phyloP scores from a whole-genome alignment of 495 filamentous ascomycete genomes.

The Talaromyces borbonicus region DNA sequence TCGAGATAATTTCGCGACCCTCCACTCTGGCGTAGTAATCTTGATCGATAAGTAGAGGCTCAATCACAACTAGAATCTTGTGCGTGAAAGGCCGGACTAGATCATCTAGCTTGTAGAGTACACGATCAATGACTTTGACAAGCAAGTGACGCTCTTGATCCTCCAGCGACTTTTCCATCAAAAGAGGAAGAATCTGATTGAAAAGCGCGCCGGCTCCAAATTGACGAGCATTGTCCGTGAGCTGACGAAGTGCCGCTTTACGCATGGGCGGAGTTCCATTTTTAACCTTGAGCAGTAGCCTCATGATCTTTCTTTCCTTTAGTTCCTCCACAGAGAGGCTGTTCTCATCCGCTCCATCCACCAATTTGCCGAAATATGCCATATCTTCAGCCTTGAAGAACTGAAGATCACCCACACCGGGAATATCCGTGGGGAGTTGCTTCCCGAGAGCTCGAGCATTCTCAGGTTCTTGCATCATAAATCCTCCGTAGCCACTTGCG shows the following conservation, averaged over 20 bases:
- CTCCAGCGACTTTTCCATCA: slow-evolving; percentile 98
- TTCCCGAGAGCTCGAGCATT: slow-evolving; percentile 72
- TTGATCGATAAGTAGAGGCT: slow-evolving; percentile 96
- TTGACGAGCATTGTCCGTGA: slow-evolving; percentile 95
- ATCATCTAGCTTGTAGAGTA: slow-evolving; percentile 97
- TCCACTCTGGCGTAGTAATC: slow-evolving; percentile 99
- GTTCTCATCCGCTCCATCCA: slow-evolving; percentile 90
- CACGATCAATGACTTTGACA: slow-evolving; percentile 98
- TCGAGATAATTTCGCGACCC: slow-evolving; percentile 97
- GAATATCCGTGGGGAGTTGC: slow-evolving; percentile 91
- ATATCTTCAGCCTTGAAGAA: slow-evolving; percentile 99
- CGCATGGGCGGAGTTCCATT: slow-evolving; percentile 98
- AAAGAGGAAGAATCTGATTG: slow-evolving; percentile 91
- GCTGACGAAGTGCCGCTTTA: slow-evolving; percentile 96
- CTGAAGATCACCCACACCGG: slow-evolving; percentile 92
- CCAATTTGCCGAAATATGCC: slow-evolving; percentile 97
- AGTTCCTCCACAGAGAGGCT: slow-evolving; percentile 86
- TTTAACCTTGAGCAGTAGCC: slow-evolving; percentile 94
- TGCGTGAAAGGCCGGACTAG: slow-evolving; percentile 94
- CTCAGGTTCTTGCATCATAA: slow-evolving; percentile 97
- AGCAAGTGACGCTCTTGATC: slow-evolving; percentile 98
- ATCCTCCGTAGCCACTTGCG: slow-evolving; percentile 61
- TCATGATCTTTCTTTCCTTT: slow-evolving; percentile 98
- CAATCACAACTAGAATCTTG: slow-evolving; percentile 98
- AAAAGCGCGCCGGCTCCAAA: slow-evolving; percentile 93